Percentiles rank a stretch among this genome's conserved stretches.
Evolutionary conservation across 2,329 filamentous ascomycete genomes (phyloP).

Genomic region (Diplocarpon mali): DNA sequence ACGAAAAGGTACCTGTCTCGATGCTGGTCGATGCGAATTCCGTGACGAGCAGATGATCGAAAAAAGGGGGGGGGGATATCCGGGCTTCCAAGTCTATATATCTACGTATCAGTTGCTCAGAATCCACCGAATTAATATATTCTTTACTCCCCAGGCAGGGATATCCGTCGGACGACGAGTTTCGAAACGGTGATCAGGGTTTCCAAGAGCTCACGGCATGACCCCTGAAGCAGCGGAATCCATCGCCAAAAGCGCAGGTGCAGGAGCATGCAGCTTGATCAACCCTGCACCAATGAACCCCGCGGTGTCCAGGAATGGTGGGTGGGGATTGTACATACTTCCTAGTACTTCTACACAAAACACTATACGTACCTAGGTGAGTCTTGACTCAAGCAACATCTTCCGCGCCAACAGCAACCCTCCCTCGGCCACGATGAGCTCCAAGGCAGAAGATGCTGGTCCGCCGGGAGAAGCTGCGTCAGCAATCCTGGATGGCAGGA

Average conservation of each 20-base stretch:
- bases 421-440: conserved; percentile 5
- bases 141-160: not conserved
- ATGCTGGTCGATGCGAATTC: not conserved
- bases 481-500: conserved; percentile 49
- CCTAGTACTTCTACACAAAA: no score
- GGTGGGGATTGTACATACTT: no score
- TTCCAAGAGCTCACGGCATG: no score
- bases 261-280: no score
- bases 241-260: no score
- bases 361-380: no score
- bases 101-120: not conserved
- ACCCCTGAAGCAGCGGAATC: no score
- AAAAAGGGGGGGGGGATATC: no score
- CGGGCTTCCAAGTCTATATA: not conserved
- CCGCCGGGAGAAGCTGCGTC: conserved; percentile 24
- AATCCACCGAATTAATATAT: not conserved
- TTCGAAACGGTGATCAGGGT: conserved; percentile 3
- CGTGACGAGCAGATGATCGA: not conserved
- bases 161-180: not conserved
- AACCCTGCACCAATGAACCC: no score
- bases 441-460: conserved; percentile 12
- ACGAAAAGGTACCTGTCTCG: no score
- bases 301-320: no score
- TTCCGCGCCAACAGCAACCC: not conserved
- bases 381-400: no score